Evolutionary conservation across 1,284 basidiomycete genomes (phyloP).

Genomic region (Ganoderma sinense): DNA sequence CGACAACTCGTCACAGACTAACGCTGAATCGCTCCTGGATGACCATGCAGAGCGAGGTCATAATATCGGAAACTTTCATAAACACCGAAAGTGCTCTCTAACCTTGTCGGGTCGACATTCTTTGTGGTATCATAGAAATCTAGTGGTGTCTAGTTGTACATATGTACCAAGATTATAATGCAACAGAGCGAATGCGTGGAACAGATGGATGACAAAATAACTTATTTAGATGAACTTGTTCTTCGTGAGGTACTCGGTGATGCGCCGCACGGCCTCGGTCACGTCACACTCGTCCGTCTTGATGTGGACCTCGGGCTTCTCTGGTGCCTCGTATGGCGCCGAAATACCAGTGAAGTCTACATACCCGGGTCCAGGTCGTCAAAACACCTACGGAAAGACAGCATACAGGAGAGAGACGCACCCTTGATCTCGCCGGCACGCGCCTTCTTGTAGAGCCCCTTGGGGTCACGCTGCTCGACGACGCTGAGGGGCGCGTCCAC

Average conservation of each 20-base stretch:
- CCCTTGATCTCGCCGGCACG: conserved; percentile 97
- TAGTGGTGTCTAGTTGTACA: conserved; percentile 18
- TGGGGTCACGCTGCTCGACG: conserved; percentile 94
- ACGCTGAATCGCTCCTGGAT: no score
- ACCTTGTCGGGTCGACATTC: neutral
- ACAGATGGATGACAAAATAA: conserved; percentile 8
- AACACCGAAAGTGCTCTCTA: no score
- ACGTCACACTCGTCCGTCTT: conserved; percentile 87
- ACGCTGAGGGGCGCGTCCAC: conserved; percentile 92
- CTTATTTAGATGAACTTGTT: conserved; percentile 61
- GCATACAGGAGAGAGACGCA: conserved; percentile 39
- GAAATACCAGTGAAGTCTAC: conserved; percentile 99
- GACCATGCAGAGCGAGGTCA: no score
- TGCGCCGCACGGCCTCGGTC: conserved; percentile 80
- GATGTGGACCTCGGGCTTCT: conserved; percentile 91
- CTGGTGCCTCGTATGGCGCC: conserved; percentile 95
- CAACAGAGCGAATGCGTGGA: conserved; percentile 6
- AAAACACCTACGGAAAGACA: neutral
- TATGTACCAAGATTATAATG: conserved; percentile 9
- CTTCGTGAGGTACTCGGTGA: conserved; percentile 83
- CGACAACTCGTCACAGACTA: no score
- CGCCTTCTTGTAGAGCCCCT: conserved; percentile 98
- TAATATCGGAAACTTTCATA: no score
- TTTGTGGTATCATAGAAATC: neutral
- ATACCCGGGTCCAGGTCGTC: neutral